These are phyloP conservation scores for Dujonia santamariae DNA, from an alignment of 1,139 yeast genomes.

Conservation along the genomic window DNA sequence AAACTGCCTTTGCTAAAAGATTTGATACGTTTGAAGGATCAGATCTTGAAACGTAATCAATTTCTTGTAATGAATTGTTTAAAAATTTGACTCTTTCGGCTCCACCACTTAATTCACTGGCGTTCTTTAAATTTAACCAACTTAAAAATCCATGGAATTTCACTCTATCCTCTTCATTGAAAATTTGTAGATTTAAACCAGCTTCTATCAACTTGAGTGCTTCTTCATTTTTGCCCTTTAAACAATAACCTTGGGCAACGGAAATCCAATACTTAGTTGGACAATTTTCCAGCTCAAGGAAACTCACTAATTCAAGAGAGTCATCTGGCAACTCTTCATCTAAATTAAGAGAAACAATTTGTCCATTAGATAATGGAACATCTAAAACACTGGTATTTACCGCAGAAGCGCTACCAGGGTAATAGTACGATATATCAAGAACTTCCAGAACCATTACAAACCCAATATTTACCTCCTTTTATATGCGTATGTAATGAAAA, in stretches of 20 bases:
- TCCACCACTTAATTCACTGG: too few relatives aligned
- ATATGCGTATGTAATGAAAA: too few relatives aligned
- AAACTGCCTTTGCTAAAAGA: conserved; percentile 59
- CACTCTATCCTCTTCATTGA: conserved; percentile 46
- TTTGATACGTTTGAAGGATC: conserved; percentile 30
- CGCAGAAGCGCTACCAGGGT: conserved; percentile 29
- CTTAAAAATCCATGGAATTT: conserved; percentile 62
- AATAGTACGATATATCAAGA: conserved; percentile 36
- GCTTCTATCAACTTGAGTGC: conserved; percentile 62
- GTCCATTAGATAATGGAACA: conserved; percentile 68
- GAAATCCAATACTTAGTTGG: conserved; percentile 79
- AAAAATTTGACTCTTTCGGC: conserved; percentile 23
- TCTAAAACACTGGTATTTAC: conserved; percentile 45
- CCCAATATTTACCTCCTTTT: too few relatives aligned
- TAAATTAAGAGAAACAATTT: conserved; percentile 66
- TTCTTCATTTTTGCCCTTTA: conserved; percentile 54
- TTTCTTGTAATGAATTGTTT: conserved; percentile 20
- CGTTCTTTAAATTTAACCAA: conserved; percentile 63
- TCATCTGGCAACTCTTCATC: conserved; percentile 82
- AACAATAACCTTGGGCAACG: conserved; percentile 78
- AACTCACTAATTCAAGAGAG: conserved; percentile 73
- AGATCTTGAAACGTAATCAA: conserved; percentile 15
- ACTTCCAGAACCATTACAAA: conserved; percentile 5
- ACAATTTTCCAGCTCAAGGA: conserved; percentile 77
- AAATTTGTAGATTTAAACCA: conserved; percentile 46